Evolutionary conservation across 345 rosid genomes (phyloP).

Genomic region (Combretum micranthum): DNA sequence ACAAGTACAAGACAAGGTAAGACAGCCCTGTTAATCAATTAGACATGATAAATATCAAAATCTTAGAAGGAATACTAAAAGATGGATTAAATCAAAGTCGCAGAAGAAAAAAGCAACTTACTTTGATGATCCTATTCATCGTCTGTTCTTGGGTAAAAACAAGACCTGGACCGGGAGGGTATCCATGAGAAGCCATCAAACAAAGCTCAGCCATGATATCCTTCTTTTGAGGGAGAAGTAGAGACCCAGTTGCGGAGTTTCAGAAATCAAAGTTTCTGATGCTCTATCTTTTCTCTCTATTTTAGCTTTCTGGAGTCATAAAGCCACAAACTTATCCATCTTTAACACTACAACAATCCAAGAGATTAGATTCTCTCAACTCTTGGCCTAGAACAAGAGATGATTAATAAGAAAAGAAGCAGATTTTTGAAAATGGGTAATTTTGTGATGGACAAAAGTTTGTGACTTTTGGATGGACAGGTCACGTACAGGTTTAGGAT

Average conservation of each 20-base stretch:
- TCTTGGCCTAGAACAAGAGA: too few species aligned
- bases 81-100: not conserved
- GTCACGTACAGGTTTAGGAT: not conserved
- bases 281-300: conserved; percentile 4
- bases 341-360: not conserved
- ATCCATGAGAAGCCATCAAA: conserved; percentile 58
- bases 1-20: too few species aligned
- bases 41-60: not conserved
- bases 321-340: conserved; percentile 33
- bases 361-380: too few species aligned
- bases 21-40: conserved; percentile 8
- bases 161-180: conserved; percentile 31
- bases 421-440: too few species aligned
- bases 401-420: too few species aligned
- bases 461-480: too few species aligned
- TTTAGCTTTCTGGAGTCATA: not conserved
- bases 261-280: conserved; percentile 13
- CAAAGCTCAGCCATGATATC: conserved; percentile 44
- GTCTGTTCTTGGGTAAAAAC: conserved; percentile 39
- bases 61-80: not conserved
- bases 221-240: conserved; percentile 19
- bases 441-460: too few species aligned
- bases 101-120: not conserved
- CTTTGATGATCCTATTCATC: conserved; percentile 38
- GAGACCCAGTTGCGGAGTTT: conserved; percentile 7